These are phyloP conservation scores for Saccharomycopsis hybrid DNA, from an alignment of 1,139 yeast species.

Conservation along the genomic window DNA sequence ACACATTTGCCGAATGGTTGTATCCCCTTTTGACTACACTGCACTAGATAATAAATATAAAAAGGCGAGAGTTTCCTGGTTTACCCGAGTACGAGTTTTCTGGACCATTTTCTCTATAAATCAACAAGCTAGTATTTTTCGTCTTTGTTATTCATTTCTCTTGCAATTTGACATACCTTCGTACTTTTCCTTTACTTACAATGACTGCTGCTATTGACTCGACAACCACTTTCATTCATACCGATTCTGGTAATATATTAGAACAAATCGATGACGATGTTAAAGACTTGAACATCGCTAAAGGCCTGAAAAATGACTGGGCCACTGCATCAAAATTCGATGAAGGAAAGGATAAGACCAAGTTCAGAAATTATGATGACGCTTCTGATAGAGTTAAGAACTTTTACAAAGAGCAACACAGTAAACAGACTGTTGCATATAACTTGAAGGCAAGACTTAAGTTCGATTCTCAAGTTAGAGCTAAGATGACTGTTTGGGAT, in stretches of 20 bases:
- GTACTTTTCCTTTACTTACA: too few relatives aligned
- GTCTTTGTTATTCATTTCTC: too few relatives aligned
- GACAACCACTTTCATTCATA: conserved; percentile 10
- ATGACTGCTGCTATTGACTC: conserved; percentile 10
- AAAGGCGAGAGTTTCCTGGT: too few relatives aligned
- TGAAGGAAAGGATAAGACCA: conserved; percentile 28
- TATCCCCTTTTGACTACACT: too few relatives aligned
- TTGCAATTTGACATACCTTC: too few relatives aligned
- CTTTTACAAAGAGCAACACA: conserved; percentile 65
- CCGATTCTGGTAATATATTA: conserved; percentile 12
- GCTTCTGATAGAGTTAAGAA: conserved; percentile 65
- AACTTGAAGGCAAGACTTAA: conserved; percentile 65
- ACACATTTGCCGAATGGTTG: too few relatives aligned
- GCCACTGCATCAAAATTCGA: conserved; percentile 24
- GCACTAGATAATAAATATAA: too few relatives aligned
- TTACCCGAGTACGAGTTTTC: too few relatives aligned
- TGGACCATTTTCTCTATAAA: too few relatives aligned
- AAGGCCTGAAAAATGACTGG: conserved; percentile 25
- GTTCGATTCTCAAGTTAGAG: conserved; percentile 57
- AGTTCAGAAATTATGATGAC: conserved; percentile 60
- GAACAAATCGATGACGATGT: conserved; percentile 17
- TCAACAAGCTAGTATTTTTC: too few relatives aligned
- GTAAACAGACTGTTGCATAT: conserved; percentile 65
- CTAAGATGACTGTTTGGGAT: conserved; percentile 67
- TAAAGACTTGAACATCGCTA: conserved; percentile 14